Percentiles rank a stretch among this genome's conserved stretches.
Evolutionary conservation across 441 rosid species (phyloP).

Genomic region (Geranium incanum): DNA sequence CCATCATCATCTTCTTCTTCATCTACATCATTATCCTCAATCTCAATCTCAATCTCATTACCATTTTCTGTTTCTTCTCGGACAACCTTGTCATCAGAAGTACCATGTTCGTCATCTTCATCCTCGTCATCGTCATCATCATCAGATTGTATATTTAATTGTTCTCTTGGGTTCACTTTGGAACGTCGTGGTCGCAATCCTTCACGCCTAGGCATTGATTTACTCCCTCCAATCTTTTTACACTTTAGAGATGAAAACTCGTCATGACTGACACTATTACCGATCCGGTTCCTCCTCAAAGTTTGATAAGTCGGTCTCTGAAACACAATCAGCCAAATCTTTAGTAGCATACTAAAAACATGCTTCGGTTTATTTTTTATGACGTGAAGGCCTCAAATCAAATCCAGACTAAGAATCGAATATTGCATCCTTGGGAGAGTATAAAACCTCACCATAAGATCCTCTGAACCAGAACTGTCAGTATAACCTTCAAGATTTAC

Average conservation of each 20-base stretch:
- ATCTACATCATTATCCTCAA: conserved; percentile 49
- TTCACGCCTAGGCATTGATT: conserved; percentile 82
- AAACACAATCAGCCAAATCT: conserved; percentile 26
- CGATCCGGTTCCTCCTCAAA: conserved; percentile 52
- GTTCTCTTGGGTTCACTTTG: conserved; percentile 43
- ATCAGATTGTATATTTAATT: conserved; percentile 47
- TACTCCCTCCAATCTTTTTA: conserved; percentile 43
- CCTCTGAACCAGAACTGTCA: conserved; percentile 91
- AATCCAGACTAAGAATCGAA: conserved; percentile 12
- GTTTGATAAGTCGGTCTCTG: conserved; percentile 64
- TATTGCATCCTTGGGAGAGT: conserved; percentile 18
- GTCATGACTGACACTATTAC: conserved; percentile 49
- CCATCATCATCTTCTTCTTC: conserved; percentile 47
- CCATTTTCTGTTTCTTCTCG: conserved; percentile 85
- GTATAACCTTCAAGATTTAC: conserved; percentile 78
- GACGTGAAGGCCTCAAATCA: conserved; percentile 3
- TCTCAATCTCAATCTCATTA: conserved; percentile 37
- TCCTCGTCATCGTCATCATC: conserved; percentile 40
- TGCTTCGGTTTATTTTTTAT: neutral
- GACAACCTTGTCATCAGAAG: conserved; percentile 68
- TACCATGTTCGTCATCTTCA: conserved; percentile 39
- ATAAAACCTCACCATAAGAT: conserved; percentile 65
- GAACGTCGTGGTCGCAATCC: conserved; percentile 94
- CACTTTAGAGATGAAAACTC: conserved; percentile 50
- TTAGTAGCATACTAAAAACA: conserved; percentile 17